phyloP scores from a whole-genome alignment of 805 yeast genomes.

The Candida ortonii region DNA sequence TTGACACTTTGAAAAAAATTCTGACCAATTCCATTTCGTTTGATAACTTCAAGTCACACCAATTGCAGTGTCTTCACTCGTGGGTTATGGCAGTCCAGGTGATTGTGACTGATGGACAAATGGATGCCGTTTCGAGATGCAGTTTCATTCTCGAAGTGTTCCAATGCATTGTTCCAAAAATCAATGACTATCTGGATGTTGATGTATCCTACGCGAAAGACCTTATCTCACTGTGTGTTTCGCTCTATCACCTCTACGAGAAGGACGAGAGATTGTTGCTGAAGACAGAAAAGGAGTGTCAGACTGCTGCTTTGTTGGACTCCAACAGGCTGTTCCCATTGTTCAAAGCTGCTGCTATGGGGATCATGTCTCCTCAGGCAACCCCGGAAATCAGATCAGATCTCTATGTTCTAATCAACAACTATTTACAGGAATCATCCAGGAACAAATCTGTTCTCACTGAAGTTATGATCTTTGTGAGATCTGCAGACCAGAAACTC shows the following conservation, averaged over 20 bases:
- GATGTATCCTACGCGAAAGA: constrained; percentile 71
- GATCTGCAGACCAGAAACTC: constrained; percentile 56
- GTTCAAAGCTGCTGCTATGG: constrained; percentile 70
- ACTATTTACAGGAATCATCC: constrained; percentile 54
- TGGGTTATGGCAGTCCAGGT: constrained; percentile 84
- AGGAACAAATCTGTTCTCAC: constrained; percentile 40
- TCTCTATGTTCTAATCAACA: constrained; percentile 69
- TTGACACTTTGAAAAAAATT: constrained; percentile 33
- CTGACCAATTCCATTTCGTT: constrained; percentile 46
- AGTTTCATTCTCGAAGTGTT: constrained; percentile 73
- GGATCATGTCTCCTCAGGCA: constrained; percentile 68
- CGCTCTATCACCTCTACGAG: constrained; percentile 62
- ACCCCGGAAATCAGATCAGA: constrained; percentile 71
- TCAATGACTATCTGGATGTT: constrained; percentile 67
- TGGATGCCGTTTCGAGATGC: constrained; percentile 43
- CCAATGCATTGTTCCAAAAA: constrained; percentile 71
- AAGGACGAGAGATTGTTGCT: constrained; percentile 32
- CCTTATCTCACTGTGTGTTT: constrained; percentile 70
- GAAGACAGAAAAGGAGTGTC: constrained; percentile 30
- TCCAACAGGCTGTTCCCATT: constrained; percentile 58
- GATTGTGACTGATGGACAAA: constrained; percentile 59
- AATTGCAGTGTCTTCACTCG: constrained; percentile 63
- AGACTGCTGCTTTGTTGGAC: constrained; percentile 37
- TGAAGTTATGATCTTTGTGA: constrained; percentile 52
- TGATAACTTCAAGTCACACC: constrained; percentile 48